Base-by-base conservation (phyloP, 2,329 filamentous ascomycete species). In the Colletotrichum somersetense region DNA sequence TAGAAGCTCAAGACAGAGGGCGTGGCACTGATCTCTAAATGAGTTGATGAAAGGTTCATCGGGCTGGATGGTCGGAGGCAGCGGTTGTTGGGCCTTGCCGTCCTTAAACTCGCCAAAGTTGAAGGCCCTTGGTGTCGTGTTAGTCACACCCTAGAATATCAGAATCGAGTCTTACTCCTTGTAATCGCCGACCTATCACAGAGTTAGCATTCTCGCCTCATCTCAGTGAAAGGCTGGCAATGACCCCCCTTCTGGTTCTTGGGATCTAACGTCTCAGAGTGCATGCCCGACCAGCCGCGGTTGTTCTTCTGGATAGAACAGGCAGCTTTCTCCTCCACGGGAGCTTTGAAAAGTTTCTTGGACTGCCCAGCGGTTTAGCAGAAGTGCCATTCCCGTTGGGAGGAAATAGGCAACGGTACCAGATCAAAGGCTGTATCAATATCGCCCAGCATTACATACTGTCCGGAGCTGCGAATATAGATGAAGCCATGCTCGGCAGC, bases 251-350 rank as follows among this genome's bases (percentile, higher is more conserved):
- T 90, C 81, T 98, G 95, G 67, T 91, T 90, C 76, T 91, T 90
- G 3, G 95, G 94, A 79, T 98, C 96, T 14, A 98, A 84, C 0
- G 92, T 96, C 83, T 99, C 96, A 16, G 90, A 90, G 77, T 96
- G 92, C 92, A 97, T 95, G 20, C 90, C 91, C 1, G 93, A 89
- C 95, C 95, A 99, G 71, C 96, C 96, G 53, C 91, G 89, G 79
- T 98, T 98, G 84, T 96, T 87, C 38, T 90, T 90, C 76, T 90
- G 87, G 74, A 98, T 97, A 14, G 88, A 89, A 78, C 91, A 97
- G 77, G 85, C 83, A 72, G 90, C 84, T 81, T 97, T 98, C 75
- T 95, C 92, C 72, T 91, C 89, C 0, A 86, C 67, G 0, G 94
- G 90, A 16, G 91, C 89, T 0, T 85, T 83, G 82, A 98, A 97